Conservation (phyloP, 139 green algal genomes). For the Yamagishiella unicocca region DNA sequence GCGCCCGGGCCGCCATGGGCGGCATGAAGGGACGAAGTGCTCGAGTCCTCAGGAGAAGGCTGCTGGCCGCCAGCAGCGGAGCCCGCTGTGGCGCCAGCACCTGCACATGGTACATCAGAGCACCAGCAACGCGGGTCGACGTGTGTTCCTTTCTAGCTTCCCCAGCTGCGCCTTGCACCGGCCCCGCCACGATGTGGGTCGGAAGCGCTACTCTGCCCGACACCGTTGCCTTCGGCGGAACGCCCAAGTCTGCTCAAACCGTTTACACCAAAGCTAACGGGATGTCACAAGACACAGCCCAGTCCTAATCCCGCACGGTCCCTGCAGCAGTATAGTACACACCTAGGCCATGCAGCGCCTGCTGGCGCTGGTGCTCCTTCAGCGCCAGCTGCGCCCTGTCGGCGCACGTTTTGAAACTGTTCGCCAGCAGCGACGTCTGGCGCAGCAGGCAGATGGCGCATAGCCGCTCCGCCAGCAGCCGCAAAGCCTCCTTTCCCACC, state of each 20-base stretch:
- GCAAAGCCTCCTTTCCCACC: conserved; percentile 36
- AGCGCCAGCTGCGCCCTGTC: conserved; percentile 16
- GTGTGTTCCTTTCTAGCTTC: too few species aligned
- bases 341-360: conserved; percentile 12
- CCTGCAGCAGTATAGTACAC: too few species aligned
- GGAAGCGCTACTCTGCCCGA: too few species aligned
- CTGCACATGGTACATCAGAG: too few species aligned
- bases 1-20: not conserved
- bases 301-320: too few species aligned
- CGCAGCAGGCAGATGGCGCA: conserved; percentile 29
- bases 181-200: too few species aligned
- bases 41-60: conserved; percentile 34
- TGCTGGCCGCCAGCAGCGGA: not conserved
- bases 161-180: too few species aligned
- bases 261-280: too few species aligned
- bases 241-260: too few species aligned
- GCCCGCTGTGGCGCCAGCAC: not conserved
- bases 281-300: too few species aligned
- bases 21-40: conserved; percentile 20
- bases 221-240: too few species aligned
- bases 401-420: not conserved
- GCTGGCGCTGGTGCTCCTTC: conserved; percentile 22
- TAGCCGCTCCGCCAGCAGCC: conserved; percentile 45
- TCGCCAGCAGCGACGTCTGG: not conserved
- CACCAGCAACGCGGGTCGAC: too few species aligned